A percentile compares a stretch with the other conserved stretches of the same genome.
Conservation (phyloP, 2,329 filamentous ascomycete species). For the Talaromyces piceae region DNA sequence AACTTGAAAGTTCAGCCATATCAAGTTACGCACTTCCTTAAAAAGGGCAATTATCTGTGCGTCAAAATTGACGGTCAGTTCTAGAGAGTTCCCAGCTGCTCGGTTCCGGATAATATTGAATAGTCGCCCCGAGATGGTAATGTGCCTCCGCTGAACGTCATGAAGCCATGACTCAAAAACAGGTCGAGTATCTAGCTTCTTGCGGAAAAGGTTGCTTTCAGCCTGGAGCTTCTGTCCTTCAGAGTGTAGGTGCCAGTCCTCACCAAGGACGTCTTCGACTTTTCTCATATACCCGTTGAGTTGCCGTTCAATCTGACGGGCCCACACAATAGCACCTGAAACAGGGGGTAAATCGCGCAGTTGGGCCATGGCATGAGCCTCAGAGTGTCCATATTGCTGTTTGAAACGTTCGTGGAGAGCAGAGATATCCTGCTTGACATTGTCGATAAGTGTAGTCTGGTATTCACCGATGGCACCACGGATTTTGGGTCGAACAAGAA, state of each 20-base stretch:
- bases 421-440: slow-evolving; percentile 93
- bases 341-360: slow-evolving; percentile 92
- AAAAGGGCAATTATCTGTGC: slow-evolving; percentile 94
- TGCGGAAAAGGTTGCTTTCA: slow-evolving; percentile 88
- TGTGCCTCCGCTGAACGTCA: slow-evolving; percentile 79
- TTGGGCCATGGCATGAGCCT: slow-evolving; percentile 97
- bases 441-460: slow-evolving; percentile 94
- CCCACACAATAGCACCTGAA: slow-evolving; percentile 95
- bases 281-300: slow-evolving; percentile 97
- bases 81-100: slow-evolving; percentile 80
- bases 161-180: slow-evolving; percentile 95
- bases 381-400: slow-evolving; percentile 96
- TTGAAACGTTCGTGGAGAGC: slow-evolving; percentile 95
- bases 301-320: slow-evolving; percentile 91
- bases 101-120: slow-evolving; percentile 85
- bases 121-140: slow-evolving; percentile 84
- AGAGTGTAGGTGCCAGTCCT: slow-evolving; percentile 87
- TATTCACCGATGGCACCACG: slow-evolving; percentile 96
- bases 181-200: slow-evolving; percentile 87
- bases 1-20: slow-evolving; percentile 90
- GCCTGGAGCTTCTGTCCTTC: slow-evolving; percentile 90
- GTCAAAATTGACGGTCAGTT: slow-evolving; percentile 93
- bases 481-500: slow-evolving; percentile 98
- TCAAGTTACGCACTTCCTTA: slow-evolving; percentile 94
- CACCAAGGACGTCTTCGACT: slow-evolving; percentile 93